Percentiles rank a stretch among this genome's conserved stretches.
Conservation (phyloP, 2,329 filamentous ascomycete genomes). For the Colletotrichum lentis region DNA sequence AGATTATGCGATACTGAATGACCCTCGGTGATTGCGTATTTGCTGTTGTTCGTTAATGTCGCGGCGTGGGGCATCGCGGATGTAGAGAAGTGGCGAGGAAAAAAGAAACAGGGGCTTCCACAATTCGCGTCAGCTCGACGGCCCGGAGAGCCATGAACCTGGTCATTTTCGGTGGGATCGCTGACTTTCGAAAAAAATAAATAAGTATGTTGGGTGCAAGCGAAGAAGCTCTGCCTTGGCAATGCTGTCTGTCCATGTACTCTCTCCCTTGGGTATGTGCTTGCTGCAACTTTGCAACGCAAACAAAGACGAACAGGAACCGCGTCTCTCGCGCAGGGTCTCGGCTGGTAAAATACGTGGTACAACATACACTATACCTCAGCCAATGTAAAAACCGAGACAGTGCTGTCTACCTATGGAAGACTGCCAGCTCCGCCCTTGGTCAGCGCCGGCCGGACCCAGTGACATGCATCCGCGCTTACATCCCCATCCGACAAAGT, state of each 20-base stretch:
- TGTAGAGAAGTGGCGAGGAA: constrained; percentile 1
- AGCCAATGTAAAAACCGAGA: no score
- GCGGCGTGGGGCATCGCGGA: neutral
- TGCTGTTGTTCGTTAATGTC: neutral
- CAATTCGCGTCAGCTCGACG: constrained; percentile 2
- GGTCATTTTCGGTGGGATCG: constrained; percentile 10
- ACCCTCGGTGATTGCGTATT: neutral
- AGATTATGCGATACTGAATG: constrained; percentile 23
- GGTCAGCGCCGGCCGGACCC: constrained; percentile 10
- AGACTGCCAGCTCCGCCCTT: neutral
- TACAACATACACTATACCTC: no score
- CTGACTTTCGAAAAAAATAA: constrained; percentile 19
- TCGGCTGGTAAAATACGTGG: no score
- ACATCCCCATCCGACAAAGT: neutral
- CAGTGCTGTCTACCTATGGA: neutral
- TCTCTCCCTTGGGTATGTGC: neutral
- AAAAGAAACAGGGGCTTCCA: no score
- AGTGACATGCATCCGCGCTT: constrained; percentile 16
- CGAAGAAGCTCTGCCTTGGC: constrained; percentile 16
- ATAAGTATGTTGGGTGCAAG: neutral
- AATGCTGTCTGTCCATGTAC: constrained; percentile 6
- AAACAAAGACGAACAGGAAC: constrained; percentile 7
- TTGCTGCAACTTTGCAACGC: neutral
- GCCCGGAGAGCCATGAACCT: constrained; percentile 11
- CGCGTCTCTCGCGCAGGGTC: constrained; percentile 2